These are phyloP conservation scores for Hyaloperonospora brassicae DNA, from an alignment of 352 stramenopile genomes.

Conservation along the genomic window DNA sequence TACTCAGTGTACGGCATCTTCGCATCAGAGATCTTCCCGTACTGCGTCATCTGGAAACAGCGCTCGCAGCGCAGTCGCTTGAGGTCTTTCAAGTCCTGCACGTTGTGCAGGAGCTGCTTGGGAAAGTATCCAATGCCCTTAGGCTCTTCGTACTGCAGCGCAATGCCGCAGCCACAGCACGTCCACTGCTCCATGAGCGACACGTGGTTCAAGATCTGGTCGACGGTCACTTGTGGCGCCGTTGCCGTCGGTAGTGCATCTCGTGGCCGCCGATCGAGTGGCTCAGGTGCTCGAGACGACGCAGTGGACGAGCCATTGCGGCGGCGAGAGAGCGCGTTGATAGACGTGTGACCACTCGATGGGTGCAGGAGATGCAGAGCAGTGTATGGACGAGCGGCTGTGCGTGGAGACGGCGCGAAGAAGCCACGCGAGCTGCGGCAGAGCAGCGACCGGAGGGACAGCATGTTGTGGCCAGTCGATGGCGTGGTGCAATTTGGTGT, in stretches of 20 bases:
- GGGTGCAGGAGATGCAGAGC: constrained; percentile 9
- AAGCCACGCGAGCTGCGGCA: constrained; percentile 14
- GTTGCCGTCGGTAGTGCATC: not conserved
- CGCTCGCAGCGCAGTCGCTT: constrained; percentile 79
- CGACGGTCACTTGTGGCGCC: constrained; percentile 27
- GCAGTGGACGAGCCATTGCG: constrained; percentile 19
- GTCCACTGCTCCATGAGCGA: constrained; percentile 79
- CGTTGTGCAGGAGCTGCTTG: constrained; percentile 50
- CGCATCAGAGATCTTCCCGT: constrained; percentile 78
- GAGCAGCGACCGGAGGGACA: constrained; percentile 6
- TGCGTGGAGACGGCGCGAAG: not conserved
- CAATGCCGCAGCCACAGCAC: constrained; percentile 78
- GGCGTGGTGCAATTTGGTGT: too few species aligned
- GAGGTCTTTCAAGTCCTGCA: constrained; percentile 58
- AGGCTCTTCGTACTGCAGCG: constrained; percentile 60
- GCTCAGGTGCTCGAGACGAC: not conserved
- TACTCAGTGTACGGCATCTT: constrained; percentile 84
- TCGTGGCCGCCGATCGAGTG: not conserved
- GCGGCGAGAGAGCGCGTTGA: constrained; percentile 7
- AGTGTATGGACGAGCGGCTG: constrained; percentile 2
- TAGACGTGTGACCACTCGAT: not conserved
- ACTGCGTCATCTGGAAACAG: constrained; percentile 83
- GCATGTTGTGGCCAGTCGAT: too few species aligned
- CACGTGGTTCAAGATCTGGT: constrained; percentile 62
- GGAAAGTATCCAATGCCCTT: constrained; percentile 62